These are phyloP conservation scores for Ramaria rubella DNA, from an alignment of 768 basidiomycete genomes.

Conservation along the genomic window DNA sequence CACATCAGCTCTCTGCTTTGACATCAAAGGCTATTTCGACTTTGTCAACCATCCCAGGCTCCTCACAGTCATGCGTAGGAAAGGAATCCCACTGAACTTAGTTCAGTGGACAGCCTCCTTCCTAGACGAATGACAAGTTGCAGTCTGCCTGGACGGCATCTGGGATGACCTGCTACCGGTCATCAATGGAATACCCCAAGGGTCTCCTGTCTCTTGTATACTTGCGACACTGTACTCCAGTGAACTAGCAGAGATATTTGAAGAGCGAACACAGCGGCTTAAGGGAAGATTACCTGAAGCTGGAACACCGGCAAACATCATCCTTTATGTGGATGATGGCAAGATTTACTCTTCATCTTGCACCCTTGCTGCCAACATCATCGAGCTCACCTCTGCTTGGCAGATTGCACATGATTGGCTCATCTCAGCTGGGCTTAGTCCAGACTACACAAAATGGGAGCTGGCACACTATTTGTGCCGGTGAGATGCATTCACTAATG, in stretches of 20 bases:
- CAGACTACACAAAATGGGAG: constrained; percentile 10
- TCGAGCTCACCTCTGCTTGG: background rate
- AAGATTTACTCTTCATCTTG: constrained; percentile 6
- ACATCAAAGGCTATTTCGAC: too few species aligned
- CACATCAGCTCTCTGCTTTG: too few species aligned
- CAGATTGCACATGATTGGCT: constrained; percentile 1
- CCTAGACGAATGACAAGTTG: too few species aligned
- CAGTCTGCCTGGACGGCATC: too few species aligned
- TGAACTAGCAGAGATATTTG: background rate
- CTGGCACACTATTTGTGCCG: too few species aligned
- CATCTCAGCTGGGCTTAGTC: background rate
- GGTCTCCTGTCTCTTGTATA: too few species aligned
- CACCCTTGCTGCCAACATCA: constrained; percentile 7
- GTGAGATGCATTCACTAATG: background rate
- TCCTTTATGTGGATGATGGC: constrained; percentile 13
- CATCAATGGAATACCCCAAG: too few species aligned
- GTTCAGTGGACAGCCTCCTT: constrained; percentile 12
- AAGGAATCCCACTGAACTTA: constrained; percentile 7
- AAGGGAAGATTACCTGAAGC: background rate
- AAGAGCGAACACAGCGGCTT: background rate
- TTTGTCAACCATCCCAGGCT: constrained; percentile 16
- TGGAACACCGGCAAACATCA: background rate
- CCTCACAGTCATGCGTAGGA: constrained; percentile 7
- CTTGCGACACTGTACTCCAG: background rate
- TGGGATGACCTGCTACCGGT: too few species aligned